A percentile compares a stretch with the other conserved stretches of the same genome.
Conservation (phyloP, 1,284 basidiomycete genomes). For the Xerocomus alliaceus region DNA sequence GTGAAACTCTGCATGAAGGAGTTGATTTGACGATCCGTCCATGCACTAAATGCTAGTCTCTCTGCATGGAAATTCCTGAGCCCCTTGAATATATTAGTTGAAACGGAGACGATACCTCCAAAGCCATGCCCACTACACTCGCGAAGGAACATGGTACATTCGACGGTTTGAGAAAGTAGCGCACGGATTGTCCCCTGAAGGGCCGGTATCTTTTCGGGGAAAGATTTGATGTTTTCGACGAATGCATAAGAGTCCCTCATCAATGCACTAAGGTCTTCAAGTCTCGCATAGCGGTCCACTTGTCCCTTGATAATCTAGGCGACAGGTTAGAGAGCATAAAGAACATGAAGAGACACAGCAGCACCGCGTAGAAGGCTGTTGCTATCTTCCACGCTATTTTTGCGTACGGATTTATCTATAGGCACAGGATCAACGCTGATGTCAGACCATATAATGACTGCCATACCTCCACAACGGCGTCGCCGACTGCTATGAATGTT, state of each 20-base stretch:
- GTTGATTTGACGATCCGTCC: slow-evolving; percentile 31
- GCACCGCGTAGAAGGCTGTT: slow-evolving; percentile 37
- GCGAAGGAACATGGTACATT: slow-evolving; percentile 44
- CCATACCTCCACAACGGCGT: slow-evolving; percentile 30
- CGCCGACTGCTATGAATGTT: slow-evolving; percentile 32
- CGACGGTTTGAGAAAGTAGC: slow-evolving; percentile 41
- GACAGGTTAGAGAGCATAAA: slow-evolving; percentile 14
- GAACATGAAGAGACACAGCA: neutral
- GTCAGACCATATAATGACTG: neutral
- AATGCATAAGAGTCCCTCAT: slow-evolving; percentile 43
- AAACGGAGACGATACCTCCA: slow-evolving; percentile 24
- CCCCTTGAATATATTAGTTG: neutral
- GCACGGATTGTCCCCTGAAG: slow-evolving; percentile 37
- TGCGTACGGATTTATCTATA: slow-evolving; percentile 33
- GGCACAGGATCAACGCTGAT: neutral
- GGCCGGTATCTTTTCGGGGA: slow-evolving; percentile 36
- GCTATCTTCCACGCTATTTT: slow-evolving; percentile 36
- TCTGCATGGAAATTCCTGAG: slow-evolving; percentile 19
- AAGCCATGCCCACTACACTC: slow-evolving; percentile 44
- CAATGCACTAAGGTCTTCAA: slow-evolving; percentile 31
- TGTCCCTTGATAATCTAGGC: slow-evolving; percentile 38
- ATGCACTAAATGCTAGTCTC: slow-evolving; percentile 16
- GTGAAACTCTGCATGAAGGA: slow-evolving; percentile 34
- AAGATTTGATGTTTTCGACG: slow-evolving; percentile 36
- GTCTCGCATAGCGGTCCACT: slow-evolving; percentile 29